Evolutionary conservation across 1,284 basidiomycete species (phyloP).

Genomic region (Schizopora paradoxa): DNA sequence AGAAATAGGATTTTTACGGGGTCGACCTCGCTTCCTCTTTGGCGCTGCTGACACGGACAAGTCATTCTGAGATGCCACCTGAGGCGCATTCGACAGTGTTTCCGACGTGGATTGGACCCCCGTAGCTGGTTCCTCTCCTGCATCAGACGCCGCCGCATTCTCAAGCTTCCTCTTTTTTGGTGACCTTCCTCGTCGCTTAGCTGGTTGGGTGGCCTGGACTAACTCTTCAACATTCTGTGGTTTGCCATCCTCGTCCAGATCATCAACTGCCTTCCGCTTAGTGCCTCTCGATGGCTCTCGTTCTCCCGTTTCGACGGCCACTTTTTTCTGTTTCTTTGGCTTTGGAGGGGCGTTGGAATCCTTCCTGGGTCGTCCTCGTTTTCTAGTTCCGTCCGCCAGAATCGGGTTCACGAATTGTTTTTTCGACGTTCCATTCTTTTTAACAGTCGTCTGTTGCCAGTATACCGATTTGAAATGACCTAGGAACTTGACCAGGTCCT

Average conservation of each 20-base stretch:
- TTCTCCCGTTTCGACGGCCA: not conserved
- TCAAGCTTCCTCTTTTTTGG: slow-evolving; percentile 25
- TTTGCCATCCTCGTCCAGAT: slow-evolving; percentile 4
- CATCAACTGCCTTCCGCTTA: not conserved
- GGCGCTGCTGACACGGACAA: too few species aligned
- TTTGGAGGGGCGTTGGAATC: slow-evolving; percentile 11
- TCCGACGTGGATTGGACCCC: too few species aligned
- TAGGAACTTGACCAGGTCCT: slow-evolving; percentile 39
- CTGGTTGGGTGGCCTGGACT: not conserved
- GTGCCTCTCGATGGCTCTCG: not conserved
- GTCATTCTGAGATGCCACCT: too few species aligned
- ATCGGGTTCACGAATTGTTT: slow-evolving; percentile 20
- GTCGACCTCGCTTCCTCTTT: too few species aligned
- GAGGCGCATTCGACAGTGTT: too few species aligned
- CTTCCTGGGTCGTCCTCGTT: slow-evolving; percentile 33
- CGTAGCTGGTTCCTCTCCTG: too few species aligned
- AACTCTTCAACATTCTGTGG: slow-evolving; percentile 6
- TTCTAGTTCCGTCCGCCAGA: slow-evolving; percentile 22
- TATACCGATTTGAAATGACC: slow-evolving; percentile 37
- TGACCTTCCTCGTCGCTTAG: slow-evolving; percentile 35
- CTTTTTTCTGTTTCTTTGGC: slow-evolving; percentile 3
- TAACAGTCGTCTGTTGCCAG: slow-evolving; percentile 19
- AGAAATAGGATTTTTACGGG: too few species aligned
- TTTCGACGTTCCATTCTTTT: slow-evolving; percentile 22
- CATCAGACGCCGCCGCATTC: too few species aligned